Evolutionary conservation across 768 basidiomycete species (phyloP).

Genomic region (Suillus occidentalis): DNA sequence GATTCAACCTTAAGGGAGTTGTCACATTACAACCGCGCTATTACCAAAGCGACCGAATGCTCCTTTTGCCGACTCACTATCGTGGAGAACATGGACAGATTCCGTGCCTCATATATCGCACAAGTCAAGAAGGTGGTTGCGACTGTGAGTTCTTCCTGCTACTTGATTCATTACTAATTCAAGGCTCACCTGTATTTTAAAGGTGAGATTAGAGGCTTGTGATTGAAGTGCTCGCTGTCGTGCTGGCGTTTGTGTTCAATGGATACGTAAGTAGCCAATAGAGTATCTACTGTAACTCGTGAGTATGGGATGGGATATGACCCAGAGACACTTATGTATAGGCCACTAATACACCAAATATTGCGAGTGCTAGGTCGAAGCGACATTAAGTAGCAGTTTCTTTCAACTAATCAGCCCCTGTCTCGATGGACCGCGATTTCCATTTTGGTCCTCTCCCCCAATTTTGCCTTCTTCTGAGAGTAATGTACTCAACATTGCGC

Average conservation of each 20-base stretch:
- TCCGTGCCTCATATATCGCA: neutral
- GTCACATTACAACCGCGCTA: neutral
- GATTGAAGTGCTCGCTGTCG: neutral
- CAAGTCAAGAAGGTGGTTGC: slow-evolving; percentile 6
- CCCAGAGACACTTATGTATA: neutral
- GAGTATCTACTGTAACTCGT: neutral
- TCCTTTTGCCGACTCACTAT: neutral
- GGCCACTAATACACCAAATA: neutral
- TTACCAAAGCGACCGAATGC: neutral
- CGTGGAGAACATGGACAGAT: neutral
- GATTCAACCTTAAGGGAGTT: neutral
- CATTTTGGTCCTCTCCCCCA: neutral
- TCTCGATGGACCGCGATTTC: neutral
- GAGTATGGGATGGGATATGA: neutral
- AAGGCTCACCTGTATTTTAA: slow-evolving; percentile 2
- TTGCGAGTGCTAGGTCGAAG: neutral
- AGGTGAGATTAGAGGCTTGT: slow-evolving; percentile 4
- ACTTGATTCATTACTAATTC: neutral
- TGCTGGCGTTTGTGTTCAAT: neutral
- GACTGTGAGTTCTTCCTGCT: slow-evolving; percentile 3
- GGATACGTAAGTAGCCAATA: neutral
- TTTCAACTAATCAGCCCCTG: neutral
- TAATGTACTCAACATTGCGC: neutral
- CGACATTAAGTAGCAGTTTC: neutral
- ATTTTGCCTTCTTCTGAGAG: neutral